Evolutionary conservation across 1,284 basidiomycete species (phyloP), one percentile per base, ranked within the genome.

Genomic region (Fereydounia khargensis): DNA sequence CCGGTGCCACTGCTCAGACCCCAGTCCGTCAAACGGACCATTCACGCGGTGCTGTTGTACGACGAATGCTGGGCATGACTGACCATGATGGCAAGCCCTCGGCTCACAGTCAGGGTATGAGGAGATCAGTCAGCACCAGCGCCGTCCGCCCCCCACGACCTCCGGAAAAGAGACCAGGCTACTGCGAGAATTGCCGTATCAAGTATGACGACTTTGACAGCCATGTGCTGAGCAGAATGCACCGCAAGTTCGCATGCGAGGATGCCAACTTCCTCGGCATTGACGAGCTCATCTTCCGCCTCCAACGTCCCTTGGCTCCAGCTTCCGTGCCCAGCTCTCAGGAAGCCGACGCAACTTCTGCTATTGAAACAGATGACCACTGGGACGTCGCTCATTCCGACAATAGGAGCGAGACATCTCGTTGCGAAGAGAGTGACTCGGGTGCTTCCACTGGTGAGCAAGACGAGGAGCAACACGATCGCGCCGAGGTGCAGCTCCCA

Each of bases 111-210:
- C 30, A 39, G 17, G 39, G 22, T 4, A 49, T 49, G 20, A 50
- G 44, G n/a, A 39, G 46, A 10, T 35, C 41, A 42, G 59, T 53
- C 38, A 71, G 67, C 43, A 46, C 65, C 21, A 49, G 54, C 17
- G 48, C 52, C 1, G 33, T 56, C 36, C 44, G 13, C n/a, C 23
- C 25, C 7, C 20, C 11, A 17, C 42, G 39, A 17, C 50, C 55
- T 1, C 47, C 90, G 78, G 86, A 83, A 41, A 86, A 82, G 70
- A 96, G 90, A 76, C 89, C 92, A 6, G 95, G 95, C 9, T 98
- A 97, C 78, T 99, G 95, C 78, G 95, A 99, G 75, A 95, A 92
- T 76, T 99, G 95, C 77, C 83, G 94, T 18, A 73, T 83, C 44
- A 89, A 91, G 75, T 99, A 92, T 73, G 85, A 87, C 0, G 87